These are phyloP conservation scores for Pharus latifolius DNA, from an alignment of 176 grass and related monocot species.

Conservation along the genomic window DNA sequence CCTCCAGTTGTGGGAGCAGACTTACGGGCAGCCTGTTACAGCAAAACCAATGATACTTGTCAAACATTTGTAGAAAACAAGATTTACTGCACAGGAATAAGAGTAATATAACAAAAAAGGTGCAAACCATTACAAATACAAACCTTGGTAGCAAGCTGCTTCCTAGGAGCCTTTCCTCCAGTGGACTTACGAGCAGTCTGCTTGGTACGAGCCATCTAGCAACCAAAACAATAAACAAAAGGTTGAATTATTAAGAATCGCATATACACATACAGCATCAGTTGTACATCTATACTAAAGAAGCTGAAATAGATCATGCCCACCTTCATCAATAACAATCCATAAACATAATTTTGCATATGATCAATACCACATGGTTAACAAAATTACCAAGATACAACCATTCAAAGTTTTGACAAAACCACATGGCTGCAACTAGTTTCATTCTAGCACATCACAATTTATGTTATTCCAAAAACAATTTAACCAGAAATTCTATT, in stretches of 20 bases:
- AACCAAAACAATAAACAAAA: not conserved
- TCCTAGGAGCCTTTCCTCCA: constrained; percentile 40
- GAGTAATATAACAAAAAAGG: not conserved
- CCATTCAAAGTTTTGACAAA: too few species aligned
- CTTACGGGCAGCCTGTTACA: constrained; percentile 25
- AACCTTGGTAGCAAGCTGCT: constrained; percentile 38
- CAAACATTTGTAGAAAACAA: not conserved
- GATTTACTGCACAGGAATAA: not conserved
- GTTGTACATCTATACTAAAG: not conserved
- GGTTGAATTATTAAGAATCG: not conserved
- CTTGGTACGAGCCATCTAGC: constrained; percentile 36
- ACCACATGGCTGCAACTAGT: too few species aligned
- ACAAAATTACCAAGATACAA: too few species aligned
- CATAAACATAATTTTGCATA: too few species aligned
- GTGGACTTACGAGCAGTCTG: constrained; percentile 45
- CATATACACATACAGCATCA: not conserved
- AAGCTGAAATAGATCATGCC: not conserved
- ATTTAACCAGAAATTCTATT: too few species aligned
- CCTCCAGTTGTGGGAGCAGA: constrained; percentile 34
- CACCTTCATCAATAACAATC: too few species aligned
- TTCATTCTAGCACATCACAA: too few species aligned
- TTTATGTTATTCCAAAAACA: too few species aligned
- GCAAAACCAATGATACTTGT: not conserved
- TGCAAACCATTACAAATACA: not conserved
- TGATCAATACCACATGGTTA: too few species aligned